phyloP scores from a whole-genome alignment of 257 asterid genomes.

The Striga asiatica region DNA sequence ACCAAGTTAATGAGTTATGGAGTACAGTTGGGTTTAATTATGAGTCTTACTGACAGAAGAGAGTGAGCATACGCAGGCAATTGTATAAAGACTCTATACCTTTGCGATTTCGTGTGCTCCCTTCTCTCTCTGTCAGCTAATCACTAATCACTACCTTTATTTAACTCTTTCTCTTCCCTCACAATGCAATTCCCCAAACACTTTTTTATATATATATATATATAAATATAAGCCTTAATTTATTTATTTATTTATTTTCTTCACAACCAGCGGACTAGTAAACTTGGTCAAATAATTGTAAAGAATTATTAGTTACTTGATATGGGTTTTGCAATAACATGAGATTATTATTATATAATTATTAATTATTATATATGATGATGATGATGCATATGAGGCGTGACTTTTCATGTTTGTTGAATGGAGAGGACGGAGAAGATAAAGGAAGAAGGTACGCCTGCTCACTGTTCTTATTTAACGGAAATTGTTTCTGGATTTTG shows the following conservation, averaged over 20 bases:
- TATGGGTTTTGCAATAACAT: too few species aligned
- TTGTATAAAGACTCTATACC: constrained; percentile 26
- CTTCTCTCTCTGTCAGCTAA: constrained; percentile 34
- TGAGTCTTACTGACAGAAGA: constrained; percentile 36
- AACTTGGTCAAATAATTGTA: too few species aligned
- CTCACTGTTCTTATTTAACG: constrained; percentile 22
- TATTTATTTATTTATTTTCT: too few species aligned
- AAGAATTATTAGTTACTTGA: too few species aligned
- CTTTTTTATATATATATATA: not conserved
- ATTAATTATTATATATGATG: not conserved
- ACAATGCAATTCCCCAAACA: not conserved
- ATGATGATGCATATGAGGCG: constrained; percentile 4
- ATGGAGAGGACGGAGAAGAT: constrained; percentile 17
- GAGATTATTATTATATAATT: not conserved
- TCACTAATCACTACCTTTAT: not conserved
- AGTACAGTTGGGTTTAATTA: not conserved
- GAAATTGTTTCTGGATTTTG: not conserved
- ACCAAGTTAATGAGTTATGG: not conserved
- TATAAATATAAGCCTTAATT: too few species aligned
- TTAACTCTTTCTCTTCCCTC: not conserved
- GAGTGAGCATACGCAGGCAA: constrained; percentile 52
- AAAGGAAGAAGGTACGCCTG: constrained; percentile 20
- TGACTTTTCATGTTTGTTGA: constrained; percentile 21
- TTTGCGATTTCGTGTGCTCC: constrained; percentile 37
- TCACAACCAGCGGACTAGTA: too few species aligned